Evolutionary conservation across 495 filamentous ascomycete genomes (phyloP).

Genomic region (Xanthoparmelia taractica): DNA sequence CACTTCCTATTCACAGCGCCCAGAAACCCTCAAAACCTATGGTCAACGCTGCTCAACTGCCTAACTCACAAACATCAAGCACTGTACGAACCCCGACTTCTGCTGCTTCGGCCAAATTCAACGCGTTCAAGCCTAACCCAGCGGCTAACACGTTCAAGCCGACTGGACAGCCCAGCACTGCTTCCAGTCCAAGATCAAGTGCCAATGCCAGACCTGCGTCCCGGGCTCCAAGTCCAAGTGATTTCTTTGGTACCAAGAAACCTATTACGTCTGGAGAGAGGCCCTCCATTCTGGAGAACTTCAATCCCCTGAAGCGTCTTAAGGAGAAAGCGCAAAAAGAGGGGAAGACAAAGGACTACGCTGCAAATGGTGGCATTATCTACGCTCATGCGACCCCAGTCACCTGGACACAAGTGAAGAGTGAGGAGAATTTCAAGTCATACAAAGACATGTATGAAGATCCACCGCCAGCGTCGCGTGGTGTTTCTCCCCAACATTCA

Average conservation of each 20-base stretch:
- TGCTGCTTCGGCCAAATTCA: slow-evolving; percentile 59
- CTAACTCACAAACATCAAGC: slow-evolving; percentile 37
- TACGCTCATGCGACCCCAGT: slow-evolving; percentile 71
- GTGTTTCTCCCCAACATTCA: slow-evolving; percentile 61
- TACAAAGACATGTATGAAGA: slow-evolving; percentile 73
- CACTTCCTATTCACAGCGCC: slow-evolving; percentile 48
- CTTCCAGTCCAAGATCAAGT: slow-evolving; percentile 58
- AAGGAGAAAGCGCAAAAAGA: slow-evolving; percentile 44
- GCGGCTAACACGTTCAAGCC: slow-evolving; percentile 73
- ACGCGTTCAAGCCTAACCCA: slow-evolving; percentile 78
- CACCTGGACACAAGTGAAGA: slow-evolving; percentile 57
- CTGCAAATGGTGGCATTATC: slow-evolving; percentile 65
- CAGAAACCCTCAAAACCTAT: slow-evolving; percentile 45
- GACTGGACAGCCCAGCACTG: slow-evolving; percentile 49
- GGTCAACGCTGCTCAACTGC: slow-evolving; percentile 36
- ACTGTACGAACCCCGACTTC: slow-evolving; percentile 42
- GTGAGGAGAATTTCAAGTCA: slow-evolving; percentile 54
- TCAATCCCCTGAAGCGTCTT: slow-evolving; percentile 70
- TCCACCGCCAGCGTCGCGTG: slow-evolving; percentile 41
- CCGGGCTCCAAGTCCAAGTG: slow-evolving; percentile 41
- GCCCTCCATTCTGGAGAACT: slow-evolving; percentile 56
- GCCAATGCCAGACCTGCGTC: slow-evolving; percentile 44
- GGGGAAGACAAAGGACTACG: slow-evolving; percentile 40
- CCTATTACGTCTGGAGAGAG: slow-evolving; percentile 45
- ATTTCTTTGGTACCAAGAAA: slow-evolving; percentile 56